Evolutionary conservation across 164 flowering plant genomes (phyloP), one percentile per base, ranked within the genome.

Genomic region (Nymphaea colorata): DNA sequence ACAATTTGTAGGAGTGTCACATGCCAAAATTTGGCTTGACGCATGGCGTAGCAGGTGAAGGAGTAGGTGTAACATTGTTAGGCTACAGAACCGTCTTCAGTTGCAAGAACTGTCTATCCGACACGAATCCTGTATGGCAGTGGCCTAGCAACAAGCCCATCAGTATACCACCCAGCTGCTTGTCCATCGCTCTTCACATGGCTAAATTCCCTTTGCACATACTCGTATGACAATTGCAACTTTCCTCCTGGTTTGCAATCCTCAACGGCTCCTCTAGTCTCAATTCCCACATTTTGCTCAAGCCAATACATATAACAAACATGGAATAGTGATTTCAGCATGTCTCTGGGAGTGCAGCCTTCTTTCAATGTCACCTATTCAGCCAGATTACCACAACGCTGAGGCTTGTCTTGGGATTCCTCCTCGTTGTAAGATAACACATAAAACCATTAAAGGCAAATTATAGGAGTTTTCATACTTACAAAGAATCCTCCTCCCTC

Each of bases 81-180:
- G 2, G 5, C 12, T 6, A 47, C 11, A 47, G 55, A 47, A 4
- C 3, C 7, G 55, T 12, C 12, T 47, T n/a, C 63, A 11, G 64
- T 36, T 55, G 62, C 45, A 43, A 64, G 59, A 47, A 57, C 36
- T 42, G 53, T 62, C 66, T 69, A 55, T 25, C 64, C 70, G 44
- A 70, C 74, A n/a, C 81, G 74, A 43, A 93, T 79, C 69, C 96
- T 83, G 75, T 74, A 80, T 4, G 94, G 84, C 62, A 85, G 78
- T 72, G 98, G 96, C 77, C 96, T 84, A 7, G 98, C 96, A 74
- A 95, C 83, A 47, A 95, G 94, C 36, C 98, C 94, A 59, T 90
- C 96, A 45, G 79, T 77, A 44, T 78, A 66, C 99, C 99, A 95
- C 61, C 99, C 99, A 36, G 73, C 82, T 42, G 75, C 65, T 67